Base-by-base conservation (phyloP, 441 rosid species). In the California macrophylla region DNA sequence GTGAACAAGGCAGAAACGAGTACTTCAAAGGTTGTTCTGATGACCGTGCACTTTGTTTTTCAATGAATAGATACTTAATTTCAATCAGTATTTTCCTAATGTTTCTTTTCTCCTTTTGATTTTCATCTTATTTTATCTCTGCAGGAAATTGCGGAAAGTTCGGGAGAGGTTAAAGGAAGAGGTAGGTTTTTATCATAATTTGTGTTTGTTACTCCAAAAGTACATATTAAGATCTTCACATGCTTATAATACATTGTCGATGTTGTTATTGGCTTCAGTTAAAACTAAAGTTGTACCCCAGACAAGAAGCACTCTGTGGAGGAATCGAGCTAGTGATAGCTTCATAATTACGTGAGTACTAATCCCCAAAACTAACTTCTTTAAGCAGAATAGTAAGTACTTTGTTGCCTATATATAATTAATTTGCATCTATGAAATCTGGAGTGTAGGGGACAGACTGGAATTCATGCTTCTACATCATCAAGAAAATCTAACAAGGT, bases 401-500 rank as follows among this genome's bases (percentile, higher is more conserved):
- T 24, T 66, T 34, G 13, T 60, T 73, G 25, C 67, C 25, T 54
- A 32, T 61, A 18, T 68, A 69, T 68, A 47, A 26, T 70, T 70
- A 28, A 28, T 64, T 73, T 69, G 24, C 47, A 15, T 45, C 16
- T 28, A 42, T 60, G 66, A 13, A 69, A 63, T 68, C n/a, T 62
- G 80, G 89, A 80, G 72, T 15, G 75, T 45, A 80, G 64, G 78
- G 47, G 47, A 64, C 74, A 71, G 66, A 72, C 34, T 29, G 72
- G 69, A 25, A 42, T 58, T 62, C 82, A 65, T 30, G 72, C 80
- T 68, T 73, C 26, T 75, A 52, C 69, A 23, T 52, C 71, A 67
- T 74, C 80, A 65, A 78, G 75, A 72, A 84, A 77, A 77, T 56
- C 85, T 74, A 60, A 78, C 70, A 83, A 72, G 86, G 93, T 89